Evolutionary conservation across 176 grass and related monocot species (phyloP).

Genomic region (Tuctoria greenei): DNA sequence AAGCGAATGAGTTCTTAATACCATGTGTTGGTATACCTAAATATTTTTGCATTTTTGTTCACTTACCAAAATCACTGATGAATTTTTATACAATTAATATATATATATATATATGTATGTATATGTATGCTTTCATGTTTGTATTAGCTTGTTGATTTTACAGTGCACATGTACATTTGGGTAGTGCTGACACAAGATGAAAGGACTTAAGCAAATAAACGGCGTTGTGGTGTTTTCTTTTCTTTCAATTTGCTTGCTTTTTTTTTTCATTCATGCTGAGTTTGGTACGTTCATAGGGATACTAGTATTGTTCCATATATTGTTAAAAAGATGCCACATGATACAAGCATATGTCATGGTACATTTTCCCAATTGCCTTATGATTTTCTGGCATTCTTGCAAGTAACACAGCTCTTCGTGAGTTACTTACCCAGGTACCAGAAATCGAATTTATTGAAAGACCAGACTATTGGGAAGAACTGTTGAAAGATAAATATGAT

Average conservation of each 20-base stretch:
- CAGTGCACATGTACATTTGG: not conserved
- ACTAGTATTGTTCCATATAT: not conserved
- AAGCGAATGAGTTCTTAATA: not conserved
- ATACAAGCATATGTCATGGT: constrained; percentile 11
- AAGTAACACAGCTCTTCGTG: constrained; percentile 19
- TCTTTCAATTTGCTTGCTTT: not conserved
- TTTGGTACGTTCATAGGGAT: not conserved
- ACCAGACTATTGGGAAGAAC: constrained; percentile 87
- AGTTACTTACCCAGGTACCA: constrained; percentile 62
- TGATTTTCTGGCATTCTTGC: constrained; percentile 20
- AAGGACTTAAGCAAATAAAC: not conserved
- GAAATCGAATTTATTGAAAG: constrained; percentile 84
- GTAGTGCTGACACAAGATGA: not conserved
- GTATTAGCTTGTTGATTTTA: constrained; percentile 9
- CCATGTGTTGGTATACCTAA: not conserved
- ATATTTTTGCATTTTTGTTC: not conserved
- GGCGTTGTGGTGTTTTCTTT: not conserved
- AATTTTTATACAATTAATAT: not conserved
- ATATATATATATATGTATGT: not conserved
- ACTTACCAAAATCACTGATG: not conserved
- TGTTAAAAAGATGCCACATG: not conserved
- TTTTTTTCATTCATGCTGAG: not conserved
- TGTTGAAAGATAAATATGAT: constrained; percentile 78
- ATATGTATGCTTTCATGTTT: not conserved
- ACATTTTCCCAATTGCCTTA: not conserved